phyloP scores from a whole-genome alignment of 2,329 filamentous ascomycete genomes.

The Microdochium paspali region DNA sequence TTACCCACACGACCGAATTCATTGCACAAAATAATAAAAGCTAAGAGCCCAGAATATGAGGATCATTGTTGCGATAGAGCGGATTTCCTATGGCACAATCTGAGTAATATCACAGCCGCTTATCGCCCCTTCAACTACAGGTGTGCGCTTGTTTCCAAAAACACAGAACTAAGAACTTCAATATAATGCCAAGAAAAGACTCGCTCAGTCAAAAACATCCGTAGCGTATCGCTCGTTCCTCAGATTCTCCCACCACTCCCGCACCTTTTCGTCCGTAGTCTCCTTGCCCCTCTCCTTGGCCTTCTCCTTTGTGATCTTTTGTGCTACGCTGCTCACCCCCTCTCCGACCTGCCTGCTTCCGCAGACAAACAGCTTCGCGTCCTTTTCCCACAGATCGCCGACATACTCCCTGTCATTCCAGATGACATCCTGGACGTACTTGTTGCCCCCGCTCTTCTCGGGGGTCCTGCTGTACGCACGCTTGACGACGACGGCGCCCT shows the following conservation, averaged over 20 bases:
- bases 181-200: too few relatives aligned
- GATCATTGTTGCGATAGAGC: too few relatives aligned
- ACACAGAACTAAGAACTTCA: too few relatives aligned
- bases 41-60: too few relatives aligned
- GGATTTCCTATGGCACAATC: too few relatives aligned
- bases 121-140: too few relatives aligned
- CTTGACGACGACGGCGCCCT: slow-evolving; percentile 40
- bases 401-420: slow-evolving; percentile 10
- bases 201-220: slow-evolving; percentile 21
- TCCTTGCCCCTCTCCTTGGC: slow-evolving; percentile 4
- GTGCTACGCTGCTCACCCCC: slow-evolving; percentile 21
- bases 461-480: slow-evolving; percentile 35
- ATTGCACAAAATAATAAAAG: too few relatives aligned
- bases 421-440: slow-evolving; percentile 13
- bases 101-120: too few relatives aligned
- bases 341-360: slow-evolving; percentile 31
- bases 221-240: slow-evolving; percentile 22
- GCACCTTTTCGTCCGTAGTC: slow-evolving; percentile 10
- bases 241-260: slow-evolving; percentile 7
- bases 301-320: slow-evolving; percentile 16
- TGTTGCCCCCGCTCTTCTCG: slow-evolving; percentile 20
- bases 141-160: too few relatives aligned
- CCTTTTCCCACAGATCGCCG: slow-evolving; percentile 8
- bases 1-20: too few relatives aligned
- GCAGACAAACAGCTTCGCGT: slow-evolving; percentile 43